Evolutionary conservation across 768 basidiomycete genomes (phyloP).

Genomic region (Pholiota molesta): DNA sequence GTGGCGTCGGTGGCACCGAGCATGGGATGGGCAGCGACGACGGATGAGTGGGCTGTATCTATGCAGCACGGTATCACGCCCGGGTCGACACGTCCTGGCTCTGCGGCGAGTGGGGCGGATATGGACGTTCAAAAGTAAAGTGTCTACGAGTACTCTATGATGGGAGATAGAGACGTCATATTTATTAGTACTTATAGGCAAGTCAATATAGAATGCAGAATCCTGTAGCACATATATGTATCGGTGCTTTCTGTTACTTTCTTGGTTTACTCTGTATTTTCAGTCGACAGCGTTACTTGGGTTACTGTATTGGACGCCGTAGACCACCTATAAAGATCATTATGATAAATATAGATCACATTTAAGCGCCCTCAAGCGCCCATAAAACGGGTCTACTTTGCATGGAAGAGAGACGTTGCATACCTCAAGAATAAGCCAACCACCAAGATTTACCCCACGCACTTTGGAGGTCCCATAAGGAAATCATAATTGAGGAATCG

Average conservation of each 20-base stretch:
- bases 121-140: constrained; percentile 1
- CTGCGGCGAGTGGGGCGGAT: background rate
- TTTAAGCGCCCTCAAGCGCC: background rate
- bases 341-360: background rate
- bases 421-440: too few relatives aligned
- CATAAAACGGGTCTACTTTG: too few relatives aligned
- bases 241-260: too few relatives aligned
- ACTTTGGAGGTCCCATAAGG: too few relatives aligned
- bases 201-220: too few relatives aligned
- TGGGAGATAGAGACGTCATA: too few relatives aligned
- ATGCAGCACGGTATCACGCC: background rate
- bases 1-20: background rate
- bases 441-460: too few relatives aligned
- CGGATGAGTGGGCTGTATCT: constrained; percentile 3
- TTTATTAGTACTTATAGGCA: too few relatives aligned
- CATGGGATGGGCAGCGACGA: background rate
- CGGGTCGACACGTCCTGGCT: background rate
- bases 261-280: too few relatives aligned
- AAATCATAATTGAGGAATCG: too few relatives aligned
- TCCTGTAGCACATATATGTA: too few relatives aligned
- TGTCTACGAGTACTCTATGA: background rate
- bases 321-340: background rate
- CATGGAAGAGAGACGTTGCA: too few relatives aligned
- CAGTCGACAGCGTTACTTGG: background rate
- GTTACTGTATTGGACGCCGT: background rate